phyloP scores from a whole-genome alignment of 2,329 filamentous ascomycete genomes.

The Exophiala sp. region DNA sequence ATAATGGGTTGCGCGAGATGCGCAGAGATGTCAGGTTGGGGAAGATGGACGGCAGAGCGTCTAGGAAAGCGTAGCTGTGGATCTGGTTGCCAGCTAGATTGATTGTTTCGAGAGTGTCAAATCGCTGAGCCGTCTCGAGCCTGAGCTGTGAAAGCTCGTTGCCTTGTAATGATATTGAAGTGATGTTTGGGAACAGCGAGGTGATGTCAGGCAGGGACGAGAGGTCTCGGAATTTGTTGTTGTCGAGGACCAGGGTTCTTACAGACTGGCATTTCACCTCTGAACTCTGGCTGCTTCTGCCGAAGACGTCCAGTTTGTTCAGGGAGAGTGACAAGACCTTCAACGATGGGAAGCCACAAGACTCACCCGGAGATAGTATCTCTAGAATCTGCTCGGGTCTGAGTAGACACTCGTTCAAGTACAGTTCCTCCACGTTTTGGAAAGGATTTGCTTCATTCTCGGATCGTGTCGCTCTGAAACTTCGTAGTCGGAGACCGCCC shows the following conservation, averaged over 20 bases:
- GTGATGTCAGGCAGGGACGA: constrained; percentile 50
- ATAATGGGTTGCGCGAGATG: constrained; percentile 82
- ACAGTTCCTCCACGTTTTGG: constrained; percentile 51
- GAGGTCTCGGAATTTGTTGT: constrained; percentile 41
- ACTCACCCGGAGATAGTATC: constrained; percentile 12
- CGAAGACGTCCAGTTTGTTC: constrained; percentile 24
- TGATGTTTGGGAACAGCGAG: constrained; percentile 50
- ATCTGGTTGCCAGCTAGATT: constrained; percentile 73
- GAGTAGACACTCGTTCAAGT: constrained; percentile 65
- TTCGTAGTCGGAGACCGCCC: constrained; percentile 20
- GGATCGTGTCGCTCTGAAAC: neutral
- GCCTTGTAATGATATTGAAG: constrained; percentile 63
- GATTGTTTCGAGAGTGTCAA: constrained; percentile 57
- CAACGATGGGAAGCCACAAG: constrained; percentile 18
- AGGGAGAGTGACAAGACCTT: constrained; percentile 18
- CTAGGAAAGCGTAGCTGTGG: constrained; percentile 68
- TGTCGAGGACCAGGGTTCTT: constrained; percentile 48
- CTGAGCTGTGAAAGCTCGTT: constrained; percentile 58
- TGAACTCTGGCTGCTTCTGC: neutral
- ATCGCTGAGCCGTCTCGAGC: constrained; percentile 43
- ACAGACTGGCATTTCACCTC: constrained; percentile 39
- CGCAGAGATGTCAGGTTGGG: constrained; percentile 73
- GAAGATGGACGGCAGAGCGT: constrained; percentile 63
- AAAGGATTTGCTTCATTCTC: constrained; percentile 31
- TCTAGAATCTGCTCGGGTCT: constrained; percentile 61